Conservation (phyloP, 805 yeast species). For the Yarrowia divulgata region DNA sequence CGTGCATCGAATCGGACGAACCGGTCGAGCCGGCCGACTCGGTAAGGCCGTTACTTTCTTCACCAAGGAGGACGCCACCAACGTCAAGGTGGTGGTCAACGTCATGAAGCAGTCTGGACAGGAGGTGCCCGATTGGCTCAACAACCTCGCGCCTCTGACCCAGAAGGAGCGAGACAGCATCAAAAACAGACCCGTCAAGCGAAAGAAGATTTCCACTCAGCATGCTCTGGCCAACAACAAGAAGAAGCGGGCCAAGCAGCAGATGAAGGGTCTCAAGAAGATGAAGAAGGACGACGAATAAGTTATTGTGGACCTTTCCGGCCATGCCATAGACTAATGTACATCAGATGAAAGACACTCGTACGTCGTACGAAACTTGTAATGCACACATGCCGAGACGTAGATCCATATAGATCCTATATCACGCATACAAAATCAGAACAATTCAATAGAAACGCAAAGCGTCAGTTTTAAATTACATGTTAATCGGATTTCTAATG, state of each 20-base stretch:
- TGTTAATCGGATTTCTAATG: constrained; percentile 7
- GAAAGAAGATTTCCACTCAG: constrained; percentile 77
- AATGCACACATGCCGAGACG: neutral
- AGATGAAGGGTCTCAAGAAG: constrained; percentile 33
- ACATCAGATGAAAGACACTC: neutral
- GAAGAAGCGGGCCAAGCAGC: constrained; percentile 36
- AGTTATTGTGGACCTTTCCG: constrained; percentile 1
- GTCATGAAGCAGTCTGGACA: constrained; percentile 93
- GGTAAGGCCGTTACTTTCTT: constrained; percentile 93
- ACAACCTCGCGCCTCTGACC: constrained; percentile 67
- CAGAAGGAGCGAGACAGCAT: constrained; percentile 67
- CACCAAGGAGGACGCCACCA: constrained; percentile 83
- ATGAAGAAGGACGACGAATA: constrained; percentile 14
- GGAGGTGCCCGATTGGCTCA: constrained; percentile 80
- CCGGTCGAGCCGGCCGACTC: constrained; percentile 90
- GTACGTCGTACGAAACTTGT: no score
- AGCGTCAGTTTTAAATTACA: constrained; percentile 38
- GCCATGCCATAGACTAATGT: constrained; percentile 21
- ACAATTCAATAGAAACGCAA: constrained; percentile 22
- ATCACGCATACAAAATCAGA: neutral
- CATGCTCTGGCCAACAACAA: constrained; percentile 53
- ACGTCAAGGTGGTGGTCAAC: constrained; percentile 83
- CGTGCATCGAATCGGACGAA: constrained; percentile 97
- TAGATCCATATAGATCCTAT: no score
- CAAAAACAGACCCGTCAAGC: constrained; percentile 63